Percentiles rank a stretch among this genome's conserved stretches.
These are phyloP conservation scores for Scheffersomyces coipomensis DNA, from an alignment of 805 yeast species.

Conservation along the genomic window DNA sequence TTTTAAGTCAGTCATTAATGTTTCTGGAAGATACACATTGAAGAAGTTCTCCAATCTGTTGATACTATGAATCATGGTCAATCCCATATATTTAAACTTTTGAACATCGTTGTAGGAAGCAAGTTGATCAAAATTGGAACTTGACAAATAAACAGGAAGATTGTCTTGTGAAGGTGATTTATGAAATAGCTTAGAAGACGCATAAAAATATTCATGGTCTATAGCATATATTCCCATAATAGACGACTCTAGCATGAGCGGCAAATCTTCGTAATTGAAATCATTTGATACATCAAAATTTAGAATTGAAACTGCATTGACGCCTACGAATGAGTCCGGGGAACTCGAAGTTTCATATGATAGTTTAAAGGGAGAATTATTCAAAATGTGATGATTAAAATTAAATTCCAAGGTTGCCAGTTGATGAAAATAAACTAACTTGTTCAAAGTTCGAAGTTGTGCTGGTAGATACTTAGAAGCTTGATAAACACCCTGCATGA, in stretches of 20 bases:
- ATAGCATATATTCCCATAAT: constrained; percentile 39
- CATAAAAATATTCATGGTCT: constrained; percentile 17
- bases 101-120: constrained; percentile 1
- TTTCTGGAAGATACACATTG: constrained; percentile 57
- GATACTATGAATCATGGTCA: constrained; percentile 69
- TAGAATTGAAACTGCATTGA: constrained; percentile 22
- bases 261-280: constrained; percentile 22
- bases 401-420: constrained; percentile 11
- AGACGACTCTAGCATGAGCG: constrained; percentile 38
- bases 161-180: constrained; percentile 2
- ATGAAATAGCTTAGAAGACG: constrained; percentile 17
- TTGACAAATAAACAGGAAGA: constrained; percentile 16
- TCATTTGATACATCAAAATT: constrained; percentile 16
- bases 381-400: constrained; percentile 21
- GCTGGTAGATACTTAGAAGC: constrained; percentile 44
- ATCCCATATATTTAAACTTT: constrained; percentile 39
- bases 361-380: constrained; percentile 22
- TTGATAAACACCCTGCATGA: constrained; percentile 32
- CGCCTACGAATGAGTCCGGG: constrained; percentile 14
- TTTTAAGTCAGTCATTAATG: constrained; percentile 4
- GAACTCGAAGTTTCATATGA: constrained; percentile 20
- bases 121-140: background rate
- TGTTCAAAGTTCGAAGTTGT: constrained; percentile 51
- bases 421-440: constrained; percentile 55
- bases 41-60: constrained; percentile 36